These are phyloP conservation scores for Bruguiera hainesii DNA, from an alignment of 441 rosid species.

Conservation along the genomic window DNA sequence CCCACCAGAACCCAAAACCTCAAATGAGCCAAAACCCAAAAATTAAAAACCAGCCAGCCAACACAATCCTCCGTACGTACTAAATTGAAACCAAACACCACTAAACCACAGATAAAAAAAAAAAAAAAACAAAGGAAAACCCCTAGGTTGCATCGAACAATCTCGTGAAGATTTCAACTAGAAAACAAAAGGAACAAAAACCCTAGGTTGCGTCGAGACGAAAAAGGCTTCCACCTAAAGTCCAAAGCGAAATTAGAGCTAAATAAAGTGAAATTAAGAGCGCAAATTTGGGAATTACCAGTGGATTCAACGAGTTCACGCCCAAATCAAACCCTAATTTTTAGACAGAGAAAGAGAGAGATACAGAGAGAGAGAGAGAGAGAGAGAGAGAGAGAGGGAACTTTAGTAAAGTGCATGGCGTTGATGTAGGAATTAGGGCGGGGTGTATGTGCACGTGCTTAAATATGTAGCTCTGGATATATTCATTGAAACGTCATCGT, in stretches of 20 bases:
- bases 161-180: no score
- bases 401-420: slow-evolving; percentile 3
- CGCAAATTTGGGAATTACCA: background rate
- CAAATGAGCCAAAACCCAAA: no score
- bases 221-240: no score
- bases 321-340: slow-evolving; percentile 18
- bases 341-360: background rate
- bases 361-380: background rate
- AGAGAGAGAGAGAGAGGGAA: background rate
- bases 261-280: background rate
- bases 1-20: no score
- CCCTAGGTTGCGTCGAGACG: no score
- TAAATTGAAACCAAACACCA: no score
- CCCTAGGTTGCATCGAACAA: no score
- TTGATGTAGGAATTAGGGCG: background rate
- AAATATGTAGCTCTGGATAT: background rate
- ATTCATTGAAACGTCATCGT: slow-evolving; percentile 9
- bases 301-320: slow-evolving; percentile 13
- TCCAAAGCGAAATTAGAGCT: background rate
- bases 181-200: no score
- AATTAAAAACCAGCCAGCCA: no score
- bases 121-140: no score
- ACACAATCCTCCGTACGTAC: no score
- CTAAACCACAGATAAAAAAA: no score
- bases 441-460: background rate